Evolutionary conservation across 2,329 filamentous ascomycete species (phyloP).

Genomic region (Myriosclerotinia scirpicola): DNA sequence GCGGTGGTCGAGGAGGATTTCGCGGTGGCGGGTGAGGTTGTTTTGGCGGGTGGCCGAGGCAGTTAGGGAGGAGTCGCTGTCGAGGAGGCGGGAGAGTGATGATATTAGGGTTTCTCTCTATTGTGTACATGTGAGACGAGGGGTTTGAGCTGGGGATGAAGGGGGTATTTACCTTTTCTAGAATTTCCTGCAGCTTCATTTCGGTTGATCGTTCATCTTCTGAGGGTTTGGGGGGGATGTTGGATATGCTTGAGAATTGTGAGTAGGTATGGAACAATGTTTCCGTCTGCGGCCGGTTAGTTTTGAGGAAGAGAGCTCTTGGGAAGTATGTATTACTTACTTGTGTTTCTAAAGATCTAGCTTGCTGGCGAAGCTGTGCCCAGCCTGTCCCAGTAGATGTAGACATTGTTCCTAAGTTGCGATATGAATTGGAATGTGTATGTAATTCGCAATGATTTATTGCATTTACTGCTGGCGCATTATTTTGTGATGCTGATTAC

Average conservation of each 20-base stretch:
- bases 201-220: conserved; percentile 82
- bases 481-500: conserved; percentile 17
- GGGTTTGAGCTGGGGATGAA: neutral
- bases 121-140: conserved; percentile 24
- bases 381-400: conserved; percentile 56
- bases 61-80: conserved; percentile 84
- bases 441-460: conserved; percentile 10
- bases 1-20: conserved; percentile 84
- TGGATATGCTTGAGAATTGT: conserved; percentile 79
- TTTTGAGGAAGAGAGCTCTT: neutral
- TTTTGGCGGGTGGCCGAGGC: conserved; percentile 96
- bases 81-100: conserved; percentile 84
- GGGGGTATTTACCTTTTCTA: conserved; percentile 66
- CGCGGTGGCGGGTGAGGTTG: conserved; percentile 87
- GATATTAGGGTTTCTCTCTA: conserved; percentile 79
- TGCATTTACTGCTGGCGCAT: conserved; percentile 1
- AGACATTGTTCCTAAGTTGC: conserved; percentile 25
- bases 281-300: conserved; percentile 21
- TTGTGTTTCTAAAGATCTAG: conserved; percentile 82
- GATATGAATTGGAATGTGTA: neutral
- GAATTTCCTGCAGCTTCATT: conserved; percentile 75
- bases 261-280: conserved; percentile 74
- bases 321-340: conserved; percentile 48
- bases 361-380: conserved; percentile 91
- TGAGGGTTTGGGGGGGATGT: conserved; percentile 78